phyloP scores from a whole-genome alignment of 2,329 filamentous ascomycete genomes.

The Colletotrichum truncatum region DNA sequence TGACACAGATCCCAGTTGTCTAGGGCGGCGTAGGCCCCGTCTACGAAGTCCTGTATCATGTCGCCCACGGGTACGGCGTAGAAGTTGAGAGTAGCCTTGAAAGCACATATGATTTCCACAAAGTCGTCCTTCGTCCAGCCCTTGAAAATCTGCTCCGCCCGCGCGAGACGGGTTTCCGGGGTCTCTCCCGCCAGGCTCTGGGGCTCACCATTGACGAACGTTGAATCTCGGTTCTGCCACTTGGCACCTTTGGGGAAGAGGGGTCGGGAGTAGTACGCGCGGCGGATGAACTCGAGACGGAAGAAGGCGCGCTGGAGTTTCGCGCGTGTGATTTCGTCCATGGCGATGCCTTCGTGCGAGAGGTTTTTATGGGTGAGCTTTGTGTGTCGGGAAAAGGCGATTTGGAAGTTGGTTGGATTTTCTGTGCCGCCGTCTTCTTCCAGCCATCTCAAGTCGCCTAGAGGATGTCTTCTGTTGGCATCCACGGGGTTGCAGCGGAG shows the following conservation, averaged over 20 bases:
- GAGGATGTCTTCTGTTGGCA: neutral
- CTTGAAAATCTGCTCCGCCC: neutral
- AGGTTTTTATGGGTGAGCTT: neutral
- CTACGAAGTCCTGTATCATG: neutral
- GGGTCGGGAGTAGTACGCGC: constrained; percentile 6
- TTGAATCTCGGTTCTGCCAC: neutral
- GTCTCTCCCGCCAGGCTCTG: neutral
- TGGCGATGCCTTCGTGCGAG: neutral
- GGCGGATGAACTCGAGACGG: constrained; percentile 16
- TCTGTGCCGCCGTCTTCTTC: constrained; percentile 1
- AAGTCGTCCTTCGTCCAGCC: constrained; percentile 6
- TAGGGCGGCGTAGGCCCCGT: neutral
- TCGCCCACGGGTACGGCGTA: neutral
- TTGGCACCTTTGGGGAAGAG: neutral
- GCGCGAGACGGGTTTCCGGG: neutral
- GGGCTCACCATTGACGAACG: neutral
- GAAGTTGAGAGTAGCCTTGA: constrained; percentile 15
- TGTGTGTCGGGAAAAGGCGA: neutral
- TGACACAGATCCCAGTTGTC: neutral
- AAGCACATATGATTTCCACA: constrained; percentile 7
- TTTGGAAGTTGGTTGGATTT: neutral
- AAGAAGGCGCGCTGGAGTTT: constrained; percentile 22
- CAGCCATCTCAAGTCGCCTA: neutral
- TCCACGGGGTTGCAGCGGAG: neutral
- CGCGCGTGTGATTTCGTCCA: neutral